Evolutionary conservation across 1,284 basidiomycete genomes (phyloP).

Genomic region (Gymnopus androsaceus): DNA sequence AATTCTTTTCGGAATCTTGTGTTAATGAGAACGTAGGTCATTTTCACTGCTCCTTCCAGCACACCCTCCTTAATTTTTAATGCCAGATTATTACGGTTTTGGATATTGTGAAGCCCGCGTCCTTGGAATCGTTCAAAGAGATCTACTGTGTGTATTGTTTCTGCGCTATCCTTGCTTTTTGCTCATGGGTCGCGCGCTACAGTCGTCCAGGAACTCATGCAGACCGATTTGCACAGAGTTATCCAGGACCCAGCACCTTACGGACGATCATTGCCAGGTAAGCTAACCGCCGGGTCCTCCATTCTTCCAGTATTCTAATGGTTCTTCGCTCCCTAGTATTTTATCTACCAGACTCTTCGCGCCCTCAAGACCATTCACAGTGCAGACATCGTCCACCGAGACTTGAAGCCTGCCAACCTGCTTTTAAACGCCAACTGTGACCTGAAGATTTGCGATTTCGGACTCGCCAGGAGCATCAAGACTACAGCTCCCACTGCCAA

Average conservation of each 20-base stretch:
- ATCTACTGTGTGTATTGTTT: constrained; percentile 30
- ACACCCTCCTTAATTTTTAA: constrained; percentile 8
- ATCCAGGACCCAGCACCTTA: constrained; percentile 78
- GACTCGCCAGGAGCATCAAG: constrained; percentile 85
- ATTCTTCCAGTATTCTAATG: constrained; percentile 85
- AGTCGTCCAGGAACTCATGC: constrained; percentile 67
- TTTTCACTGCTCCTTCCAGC: constrained; percentile 3
- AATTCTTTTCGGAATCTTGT: constrained; percentile 82
- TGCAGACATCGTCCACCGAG: constrained; percentile 93
- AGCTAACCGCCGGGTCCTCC: too few species aligned
- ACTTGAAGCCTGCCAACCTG: constrained; percentile 94
- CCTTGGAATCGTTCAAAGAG: constrained; percentile 10
- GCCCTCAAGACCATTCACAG: constrained; percentile 94
- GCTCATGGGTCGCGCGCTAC: background rate
- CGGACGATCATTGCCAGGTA: constrained; percentile 11
- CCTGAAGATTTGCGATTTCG: constrained; percentile 93
- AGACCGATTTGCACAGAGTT: constrained; percentile 87
- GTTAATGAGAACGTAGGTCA: constrained; percentile 71
- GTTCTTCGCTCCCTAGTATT: too few species aligned
- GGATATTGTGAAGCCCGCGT: constrained; percentile 8
- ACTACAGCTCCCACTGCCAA: constrained; percentile 83
- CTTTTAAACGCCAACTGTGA: constrained; percentile 96
- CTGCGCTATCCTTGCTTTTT: background rate
- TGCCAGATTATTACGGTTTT: constrained; percentile 2
- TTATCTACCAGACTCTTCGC: constrained; percentile 87